Evolutionary conservation across 2,329 filamentous ascomycete species (phyloP).

Genomic region (Arthrobotrys entomopaga): DNA sequence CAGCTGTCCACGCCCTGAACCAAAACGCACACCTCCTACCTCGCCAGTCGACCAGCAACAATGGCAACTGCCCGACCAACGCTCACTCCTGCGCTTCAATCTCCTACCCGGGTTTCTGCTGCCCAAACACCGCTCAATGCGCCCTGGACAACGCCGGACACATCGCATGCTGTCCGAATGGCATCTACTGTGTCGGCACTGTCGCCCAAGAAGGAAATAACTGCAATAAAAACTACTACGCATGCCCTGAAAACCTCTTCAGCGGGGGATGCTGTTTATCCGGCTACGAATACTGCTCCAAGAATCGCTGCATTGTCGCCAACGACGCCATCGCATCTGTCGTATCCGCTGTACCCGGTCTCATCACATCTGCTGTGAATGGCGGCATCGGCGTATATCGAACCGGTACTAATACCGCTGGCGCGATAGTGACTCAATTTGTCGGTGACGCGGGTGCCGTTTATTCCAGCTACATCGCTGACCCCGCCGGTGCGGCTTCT

Average conservation of each 20-base stretch:
- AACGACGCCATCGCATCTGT: slow-evolving; percentile 45
- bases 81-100: slow-evolving; percentile 48
- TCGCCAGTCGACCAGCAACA: slow-evolving; percentile 25
- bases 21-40: slow-evolving; percentile 7
- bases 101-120: slow-evolving; percentile 50
- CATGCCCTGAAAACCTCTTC: slow-evolving; percentile 35
- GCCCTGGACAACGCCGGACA: slow-evolving; percentile 47
- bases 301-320: slow-evolving; percentile 37
- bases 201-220: slow-evolving; percentile 37
- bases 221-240: slow-evolving; percentile 44
- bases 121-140: slow-evolving; percentile 32
- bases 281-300: slow-evolving; percentile 46
- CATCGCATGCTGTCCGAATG: slow-evolving; percentile 51
- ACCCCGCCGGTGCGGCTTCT: slow-evolving; percentile 38
- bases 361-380: slow-evolving; percentile 28
- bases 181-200: slow-evolving; percentile 43
- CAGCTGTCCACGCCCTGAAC: slow-evolving; percentile 28
- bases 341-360: slow-evolving; percentile 40
- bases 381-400: slow-evolving; percentile 43
- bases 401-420: slow-evolving; percentile 30
- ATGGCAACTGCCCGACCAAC: slow-evolving; percentile 39
- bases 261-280: slow-evolving; percentile 43
- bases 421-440: slow-evolving; percentile 25
- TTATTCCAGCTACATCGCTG: slow-evolving; percentile 43
- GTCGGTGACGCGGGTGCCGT: slow-evolving; percentile 44